These are phyloP conservation scores for Podaxis sp. DNA, from an alignment of 768 basidiomycete genomes.

Conservation along the genomic window DNA sequence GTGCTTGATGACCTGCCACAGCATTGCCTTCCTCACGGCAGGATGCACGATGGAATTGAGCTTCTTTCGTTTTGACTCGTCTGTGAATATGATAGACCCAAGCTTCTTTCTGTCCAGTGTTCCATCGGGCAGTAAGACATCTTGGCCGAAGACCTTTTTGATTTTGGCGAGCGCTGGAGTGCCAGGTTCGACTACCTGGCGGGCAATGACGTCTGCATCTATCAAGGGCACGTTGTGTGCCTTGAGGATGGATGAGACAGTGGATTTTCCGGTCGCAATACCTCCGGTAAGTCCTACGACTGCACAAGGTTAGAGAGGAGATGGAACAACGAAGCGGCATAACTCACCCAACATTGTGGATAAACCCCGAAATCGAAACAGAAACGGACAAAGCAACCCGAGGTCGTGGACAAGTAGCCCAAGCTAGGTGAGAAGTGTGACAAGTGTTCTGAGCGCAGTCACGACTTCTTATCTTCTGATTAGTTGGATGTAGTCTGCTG, in stretches of 20 bases:
- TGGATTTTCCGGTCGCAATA: conserved; percentile 96
- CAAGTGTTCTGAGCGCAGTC: too few relatives aligned
- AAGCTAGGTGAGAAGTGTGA: background rate
- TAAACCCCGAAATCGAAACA: too few relatives aligned
- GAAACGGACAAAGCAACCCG: too few relatives aligned
- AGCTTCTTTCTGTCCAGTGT: conserved; percentile 80
- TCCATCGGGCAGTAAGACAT: conserved; percentile 67
- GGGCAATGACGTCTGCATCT: conserved; percentile 90
- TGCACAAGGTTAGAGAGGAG: conserved; percentile 26
- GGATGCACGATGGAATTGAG: conserved; percentile 91
- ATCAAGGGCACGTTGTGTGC: conserved; percentile 75
- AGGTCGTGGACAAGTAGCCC: background rate
- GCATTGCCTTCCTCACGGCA: conserved; percentile 79
- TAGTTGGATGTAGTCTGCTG: too few relatives aligned
- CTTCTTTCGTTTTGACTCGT: conserved; percentile 64
- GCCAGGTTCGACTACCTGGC: conserved; percentile 82
- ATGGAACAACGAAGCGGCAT: background rate
- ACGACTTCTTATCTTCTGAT: too few relatives aligned
- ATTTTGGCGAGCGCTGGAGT: conserved; percentile 72
- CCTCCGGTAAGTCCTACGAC: conserved; percentile 96
- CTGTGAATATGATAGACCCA: conserved; percentile 82
- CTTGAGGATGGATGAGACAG: conserved; percentile 76
- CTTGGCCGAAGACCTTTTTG: conserved; percentile 65
- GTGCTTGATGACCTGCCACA: conserved; percentile 58
- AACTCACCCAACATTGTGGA: conserved; percentile 10